Conservation (phyloP, 192 early-diverging fungal genomes). For the Borealophlyctis nickersoniae region DNA sequence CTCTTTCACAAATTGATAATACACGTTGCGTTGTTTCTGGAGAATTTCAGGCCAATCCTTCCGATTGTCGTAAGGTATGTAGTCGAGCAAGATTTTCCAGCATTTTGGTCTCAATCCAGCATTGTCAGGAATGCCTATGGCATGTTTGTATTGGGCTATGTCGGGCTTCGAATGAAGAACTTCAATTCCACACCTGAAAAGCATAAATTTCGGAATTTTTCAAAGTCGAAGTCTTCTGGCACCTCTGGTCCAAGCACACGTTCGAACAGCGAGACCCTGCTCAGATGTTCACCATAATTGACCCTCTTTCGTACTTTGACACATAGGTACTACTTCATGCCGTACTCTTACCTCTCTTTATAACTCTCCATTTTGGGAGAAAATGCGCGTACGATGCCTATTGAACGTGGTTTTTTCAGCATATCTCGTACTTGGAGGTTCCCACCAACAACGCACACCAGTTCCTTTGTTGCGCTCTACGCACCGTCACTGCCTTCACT, state of each 20-base stretch:
- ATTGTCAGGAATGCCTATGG: conserved; percentile 71
- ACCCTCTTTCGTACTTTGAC: background rate
- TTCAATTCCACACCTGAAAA: conserved; percentile 43
- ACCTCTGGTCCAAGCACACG: conserved; percentile 21
- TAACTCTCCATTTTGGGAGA: background rate
- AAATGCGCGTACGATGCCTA: too few relatives aligned
- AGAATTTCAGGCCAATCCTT: conserved; percentile 48
- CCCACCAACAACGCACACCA: too few relatives aligned
- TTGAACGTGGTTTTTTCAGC: too few relatives aligned
- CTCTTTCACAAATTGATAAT: conserved; percentile 69
- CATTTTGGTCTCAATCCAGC: conserved; percentile 49
- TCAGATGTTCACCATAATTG: background rate
- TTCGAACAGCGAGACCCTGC: conserved; percentile 20
- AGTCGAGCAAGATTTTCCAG: conserved; percentile 72
- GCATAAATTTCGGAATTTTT: conserved; percentile 53
- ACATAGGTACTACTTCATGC: background rate
- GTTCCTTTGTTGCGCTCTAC: too few relatives aligned
- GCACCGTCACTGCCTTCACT: too few relatives aligned
- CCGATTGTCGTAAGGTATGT: conserved; percentile 64
- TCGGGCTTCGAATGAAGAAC: background rate
- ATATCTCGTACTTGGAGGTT: too few relatives aligned
- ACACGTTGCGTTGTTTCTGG: conserved; percentile 45
- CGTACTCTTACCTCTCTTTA: background rate
- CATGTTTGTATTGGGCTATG: background rate
- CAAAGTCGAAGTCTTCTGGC: conserved; percentile 36